These are phyloP conservation scores for Ceratobasidium sp. DNA, from an alignment of 1,284 basidiomycete genomes.

Conservation along the genomic window DNA sequence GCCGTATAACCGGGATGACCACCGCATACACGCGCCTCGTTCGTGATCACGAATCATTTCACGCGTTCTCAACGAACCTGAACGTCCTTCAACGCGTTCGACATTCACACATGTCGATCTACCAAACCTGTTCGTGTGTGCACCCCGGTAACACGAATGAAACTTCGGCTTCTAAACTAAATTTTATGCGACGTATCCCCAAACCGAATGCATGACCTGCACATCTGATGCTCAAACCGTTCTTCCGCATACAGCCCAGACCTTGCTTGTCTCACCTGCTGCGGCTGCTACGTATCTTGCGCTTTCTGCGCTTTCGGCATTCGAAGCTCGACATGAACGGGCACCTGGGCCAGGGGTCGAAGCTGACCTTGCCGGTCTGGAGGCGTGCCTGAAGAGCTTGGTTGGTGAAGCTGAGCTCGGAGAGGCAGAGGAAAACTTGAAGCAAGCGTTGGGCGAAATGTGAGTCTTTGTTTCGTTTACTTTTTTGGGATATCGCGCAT, in stretches of 20 bases:
- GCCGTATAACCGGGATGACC: too few relatives aligned
- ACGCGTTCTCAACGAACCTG: too few relatives aligned
- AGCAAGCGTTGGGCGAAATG: slow-evolving; percentile 68
- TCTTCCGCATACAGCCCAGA: slow-evolving; percentile 53
- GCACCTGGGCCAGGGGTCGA: slow-evolving; percentile 43
- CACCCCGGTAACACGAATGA: too few relatives aligned
- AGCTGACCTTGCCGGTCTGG: slow-evolving; percentile 52
- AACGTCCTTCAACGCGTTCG: too few relatives aligned
- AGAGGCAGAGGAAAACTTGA: slow-evolving; percentile 68
- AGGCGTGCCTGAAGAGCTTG: slow-evolving; percentile 54
- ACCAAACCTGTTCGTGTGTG: too few relatives aligned
- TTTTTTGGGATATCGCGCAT: not conserved
- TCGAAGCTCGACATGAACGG: slow-evolving; percentile 50
- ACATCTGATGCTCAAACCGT: too few relatives aligned
- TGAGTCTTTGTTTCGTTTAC: slow-evolving; percentile 57
- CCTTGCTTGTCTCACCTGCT: slow-evolving; percentile 58
- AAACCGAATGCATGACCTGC: too few relatives aligned
- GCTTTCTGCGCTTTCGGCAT: slow-evolving; percentile 65
- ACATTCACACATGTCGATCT: too few relatives aligned
- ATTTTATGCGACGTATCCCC: too few relatives aligned
- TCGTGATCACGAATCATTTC: too few relatives aligned
- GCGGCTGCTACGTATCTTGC: slow-evolving; percentile 73
- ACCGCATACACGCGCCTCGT: too few relatives aligned
- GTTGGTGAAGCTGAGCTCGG: slow-evolving; percentile 52
- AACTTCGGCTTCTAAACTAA: too few relatives aligned